These are phyloP conservation scores for Fraxinus albicans DNA, from an alignment of 305 asterid species.

Conservation along the genomic window DNA sequence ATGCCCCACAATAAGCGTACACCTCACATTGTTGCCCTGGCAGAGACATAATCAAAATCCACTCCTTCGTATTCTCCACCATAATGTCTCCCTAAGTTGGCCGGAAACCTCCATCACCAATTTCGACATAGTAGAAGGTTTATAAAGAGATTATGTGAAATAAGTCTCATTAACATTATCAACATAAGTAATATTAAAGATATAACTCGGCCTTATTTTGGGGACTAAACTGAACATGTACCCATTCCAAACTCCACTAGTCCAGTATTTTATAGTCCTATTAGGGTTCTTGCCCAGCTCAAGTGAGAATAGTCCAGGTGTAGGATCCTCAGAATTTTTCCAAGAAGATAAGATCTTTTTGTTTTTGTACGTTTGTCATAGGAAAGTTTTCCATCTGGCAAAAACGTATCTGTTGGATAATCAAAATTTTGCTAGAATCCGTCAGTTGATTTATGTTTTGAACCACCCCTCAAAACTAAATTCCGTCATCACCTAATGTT, in stretches of 20 bases:
- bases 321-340: not conserved
- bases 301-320: constrained; percentile 7
- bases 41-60: constrained; percentile 63
- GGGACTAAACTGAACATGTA: too few relatives aligned
- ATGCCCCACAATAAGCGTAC: not conserved
- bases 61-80: constrained; percentile 29
- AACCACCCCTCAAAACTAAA: constrained; percentile 44
- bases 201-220: too few relatives aligned
- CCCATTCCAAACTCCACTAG: constrained; percentile 24
- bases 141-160: constrained; percentile 50
- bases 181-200: constrained; percentile 41
- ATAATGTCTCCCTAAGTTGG: constrained; percentile 44
- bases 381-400: constrained; percentile 61
- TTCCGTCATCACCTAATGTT: constrained; percentile 11
- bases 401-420: constrained; percentile 48
- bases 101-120: constrained; percentile 58
- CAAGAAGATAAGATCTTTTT: not conserved
- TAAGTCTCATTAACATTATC: constrained; percentile 42
- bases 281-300: constrained; percentile 31
- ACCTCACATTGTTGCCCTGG: constrained; percentile 54
- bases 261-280: constrained; percentile 47
- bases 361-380: constrained; percentile 31
- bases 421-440: constrained; percentile 27
- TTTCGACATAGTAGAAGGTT: constrained; percentile 39
- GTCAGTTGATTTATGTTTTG: constrained; percentile 20